These are phyloP conservation scores for Rauvolfia tetraphylla DNA, from an alignment of 257 asterid genomes.

Conservation along the genomic window DNA sequence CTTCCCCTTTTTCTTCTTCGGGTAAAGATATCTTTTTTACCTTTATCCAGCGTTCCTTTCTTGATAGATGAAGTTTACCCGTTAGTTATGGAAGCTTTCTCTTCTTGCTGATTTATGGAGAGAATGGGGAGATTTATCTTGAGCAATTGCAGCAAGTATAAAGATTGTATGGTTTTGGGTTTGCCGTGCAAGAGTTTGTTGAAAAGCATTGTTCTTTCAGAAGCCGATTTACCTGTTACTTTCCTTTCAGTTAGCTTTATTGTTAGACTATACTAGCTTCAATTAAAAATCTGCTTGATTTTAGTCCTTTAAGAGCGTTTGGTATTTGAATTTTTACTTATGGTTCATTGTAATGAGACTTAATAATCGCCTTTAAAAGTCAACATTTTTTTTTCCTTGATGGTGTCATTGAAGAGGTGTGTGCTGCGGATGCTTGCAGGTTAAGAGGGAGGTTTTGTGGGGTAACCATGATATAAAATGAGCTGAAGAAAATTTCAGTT, in stretches of 20 bases:
- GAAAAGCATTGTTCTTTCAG: neutral
- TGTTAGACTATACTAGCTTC: neutral
- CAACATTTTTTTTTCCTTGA: neutral
- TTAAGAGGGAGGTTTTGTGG: neutral
- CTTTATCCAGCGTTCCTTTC: neutral
- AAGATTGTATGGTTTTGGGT: neutral
- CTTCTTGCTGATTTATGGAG: neutral
- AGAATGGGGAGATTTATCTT: conserved; percentile 1
- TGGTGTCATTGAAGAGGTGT: neutral
- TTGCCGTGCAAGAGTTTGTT: neutral
- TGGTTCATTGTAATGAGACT: neutral
- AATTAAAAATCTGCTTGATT: neutral
- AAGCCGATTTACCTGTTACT: conserved; percentile 6
- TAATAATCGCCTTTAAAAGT: neutral
- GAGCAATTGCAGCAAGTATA: neutral
- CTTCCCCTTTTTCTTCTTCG: conserved; percentile 35
- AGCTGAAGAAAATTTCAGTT: neutral
- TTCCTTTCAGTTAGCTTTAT: conserved; percentile 7
- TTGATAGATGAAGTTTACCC: neutral
- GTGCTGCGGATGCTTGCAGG: neutral
- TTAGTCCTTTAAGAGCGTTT: neutral
- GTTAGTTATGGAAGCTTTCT: neutral
- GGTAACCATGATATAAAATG: neutral
- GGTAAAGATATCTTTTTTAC: conserved; percentile 29
- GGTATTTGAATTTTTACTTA: neutral